These are phyloP conservation scores for Citrus cavaleriei DNA, from an alignment of 345 rosid species.

Conservation along the genomic window DNA sequence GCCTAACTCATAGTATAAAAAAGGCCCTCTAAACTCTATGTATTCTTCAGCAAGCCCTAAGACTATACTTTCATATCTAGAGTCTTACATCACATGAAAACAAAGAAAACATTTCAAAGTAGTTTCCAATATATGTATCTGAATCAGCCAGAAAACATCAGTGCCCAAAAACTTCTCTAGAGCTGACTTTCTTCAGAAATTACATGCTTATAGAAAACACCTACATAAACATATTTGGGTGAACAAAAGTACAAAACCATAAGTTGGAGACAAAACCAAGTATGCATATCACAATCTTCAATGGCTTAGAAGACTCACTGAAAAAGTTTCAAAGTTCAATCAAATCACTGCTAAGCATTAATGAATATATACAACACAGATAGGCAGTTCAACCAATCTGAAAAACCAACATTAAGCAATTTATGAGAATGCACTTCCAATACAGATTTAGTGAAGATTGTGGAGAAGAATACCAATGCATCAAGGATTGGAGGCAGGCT, in stretches of 20 bases:
- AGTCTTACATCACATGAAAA: neutral
- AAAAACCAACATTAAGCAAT: neutral
- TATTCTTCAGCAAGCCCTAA: neutral
- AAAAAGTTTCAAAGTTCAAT: neutral
- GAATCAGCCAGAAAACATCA: neutral
- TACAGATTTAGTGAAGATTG: neutral
- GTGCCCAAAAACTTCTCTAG: neutral
- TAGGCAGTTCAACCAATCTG: neutral
- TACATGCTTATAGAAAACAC: neutral
- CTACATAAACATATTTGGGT: neutral
- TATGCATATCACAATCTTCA: constrained; percentile 5
- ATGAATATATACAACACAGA: neutral
- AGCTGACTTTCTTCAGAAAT: neutral
- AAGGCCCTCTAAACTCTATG: neutral
- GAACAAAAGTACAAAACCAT: neutral
- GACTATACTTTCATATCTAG: neutral
- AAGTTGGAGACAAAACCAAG: neutral
- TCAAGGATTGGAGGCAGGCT: neutral
- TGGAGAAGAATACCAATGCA: neutral
- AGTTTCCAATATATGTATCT: neutral
- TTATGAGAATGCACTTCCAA: neutral
- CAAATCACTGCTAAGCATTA: neutral
- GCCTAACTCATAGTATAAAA: neutral
- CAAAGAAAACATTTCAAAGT: neutral
- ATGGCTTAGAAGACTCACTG: neutral